Evolutionary conservation across 2,329 filamentous ascomycete species (phyloP).

Genomic region (Colletotrichum zoysiae): DNA sequence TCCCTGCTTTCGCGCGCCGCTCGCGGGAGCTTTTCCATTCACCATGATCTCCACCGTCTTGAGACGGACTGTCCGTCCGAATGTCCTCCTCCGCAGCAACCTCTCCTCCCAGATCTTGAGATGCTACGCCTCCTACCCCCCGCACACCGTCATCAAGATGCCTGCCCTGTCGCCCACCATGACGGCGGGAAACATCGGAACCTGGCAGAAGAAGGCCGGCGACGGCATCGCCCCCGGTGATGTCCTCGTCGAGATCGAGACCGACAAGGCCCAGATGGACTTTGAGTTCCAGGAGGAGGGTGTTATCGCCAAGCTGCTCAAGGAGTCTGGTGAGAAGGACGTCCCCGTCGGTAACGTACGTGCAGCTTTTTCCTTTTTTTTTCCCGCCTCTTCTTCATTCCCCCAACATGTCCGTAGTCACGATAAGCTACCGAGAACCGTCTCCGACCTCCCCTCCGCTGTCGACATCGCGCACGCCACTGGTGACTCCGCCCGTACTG

Average conservation of each 20-base stretch:
- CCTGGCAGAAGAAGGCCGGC: slow-evolving; percentile 97
- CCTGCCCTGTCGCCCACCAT: slow-evolving; percentile 98
- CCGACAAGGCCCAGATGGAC: slow-evolving; percentile 99
- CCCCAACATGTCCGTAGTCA: slow-evolving; percentile 20
- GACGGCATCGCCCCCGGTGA: slow-evolving; percentile 91
- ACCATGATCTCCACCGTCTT: slow-evolving; percentile 74
- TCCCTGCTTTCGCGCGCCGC: slow-evolving; percentile 35
- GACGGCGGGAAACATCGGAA: slow-evolving; percentile 94
- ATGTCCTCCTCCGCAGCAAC: slow-evolving; percentile 64
- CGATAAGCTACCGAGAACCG: neutral
- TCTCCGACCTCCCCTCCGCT: neutral
- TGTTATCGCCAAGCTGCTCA: slow-evolving; percentile 92
- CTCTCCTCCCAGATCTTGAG: slow-evolving; percentile 68
- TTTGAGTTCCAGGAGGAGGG: slow-evolving; percentile 99
- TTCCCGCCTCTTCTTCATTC: slow-evolving; percentile 21
- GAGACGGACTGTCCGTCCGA: slow-evolving; percentile 71
- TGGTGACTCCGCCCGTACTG: slow-evolving; percentile 11
- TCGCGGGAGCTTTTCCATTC: slow-evolving; percentile 43
- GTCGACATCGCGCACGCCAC: slow-evolving; percentile 36
- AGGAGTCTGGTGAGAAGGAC: slow-evolving; percentile 94
- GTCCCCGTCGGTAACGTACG: slow-evolving; percentile 93
- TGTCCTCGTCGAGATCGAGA: slow-evolving; percentile 98
- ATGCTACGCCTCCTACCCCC: slow-evolving; percentile 86
- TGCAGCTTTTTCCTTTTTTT: slow-evolving; percentile 46
- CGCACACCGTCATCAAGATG: slow-evolving; percentile 97